Evolutionary conservation across 1,284 basidiomycete species (phyloP).

Genomic region (Earliella scabrosa): DNA sequence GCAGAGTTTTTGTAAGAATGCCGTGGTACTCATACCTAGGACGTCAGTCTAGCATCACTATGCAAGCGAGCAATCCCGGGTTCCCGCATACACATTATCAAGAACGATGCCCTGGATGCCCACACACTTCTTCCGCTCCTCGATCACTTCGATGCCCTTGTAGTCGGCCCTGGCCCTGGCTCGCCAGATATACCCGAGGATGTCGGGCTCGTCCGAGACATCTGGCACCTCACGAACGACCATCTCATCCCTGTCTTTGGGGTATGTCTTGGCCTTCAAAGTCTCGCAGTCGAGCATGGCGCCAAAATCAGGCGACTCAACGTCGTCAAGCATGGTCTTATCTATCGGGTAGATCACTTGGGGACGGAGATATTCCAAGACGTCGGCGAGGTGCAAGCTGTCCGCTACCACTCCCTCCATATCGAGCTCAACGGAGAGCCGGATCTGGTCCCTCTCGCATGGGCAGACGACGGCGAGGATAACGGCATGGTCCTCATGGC

Average conservation of each 20-base stretch:
- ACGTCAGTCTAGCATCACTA: slow-evolving; percentile 70
- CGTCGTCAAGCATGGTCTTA: slow-evolving; percentile 83
- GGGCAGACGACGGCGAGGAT: slow-evolving; percentile 66
- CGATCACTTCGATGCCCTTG: slow-evolving; percentile 63
- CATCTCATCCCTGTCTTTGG: slow-evolving; percentile 78
- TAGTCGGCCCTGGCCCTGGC: slow-evolving; percentile 83
- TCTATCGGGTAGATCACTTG: slow-evolving; percentile 66
- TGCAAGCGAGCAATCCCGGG: slow-evolving; percentile 62
- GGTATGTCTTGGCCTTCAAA: slow-evolving; percentile 93
- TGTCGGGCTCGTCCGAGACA: slow-evolving; percentile 65
- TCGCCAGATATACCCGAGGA: slow-evolving; percentile 69
- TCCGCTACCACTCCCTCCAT: slow-evolving; percentile 86
- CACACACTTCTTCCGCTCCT: slow-evolving; percentile 56
- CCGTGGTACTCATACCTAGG: too few species aligned
- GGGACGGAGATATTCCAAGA: slow-evolving; percentile 66
- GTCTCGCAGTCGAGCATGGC: slow-evolving; percentile 81
- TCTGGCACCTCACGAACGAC: slow-evolving; percentile 64
- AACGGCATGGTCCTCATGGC: slow-evolving; percentile 76
- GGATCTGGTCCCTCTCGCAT: slow-evolving; percentile 65
- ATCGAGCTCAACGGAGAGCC: slow-evolving; percentile 49
- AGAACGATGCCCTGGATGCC: slow-evolving; percentile 65
- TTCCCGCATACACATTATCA: slow-evolving; percentile 67
- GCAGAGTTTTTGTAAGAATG: neutral
- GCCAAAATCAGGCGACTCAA: slow-evolving; percentile 56
- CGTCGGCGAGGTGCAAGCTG: slow-evolving; percentile 66